Evolutionary conservation across 495 filamentous ascomycete species (phyloP).

Genomic region (Chaetomidium leptoderma): DNA sequence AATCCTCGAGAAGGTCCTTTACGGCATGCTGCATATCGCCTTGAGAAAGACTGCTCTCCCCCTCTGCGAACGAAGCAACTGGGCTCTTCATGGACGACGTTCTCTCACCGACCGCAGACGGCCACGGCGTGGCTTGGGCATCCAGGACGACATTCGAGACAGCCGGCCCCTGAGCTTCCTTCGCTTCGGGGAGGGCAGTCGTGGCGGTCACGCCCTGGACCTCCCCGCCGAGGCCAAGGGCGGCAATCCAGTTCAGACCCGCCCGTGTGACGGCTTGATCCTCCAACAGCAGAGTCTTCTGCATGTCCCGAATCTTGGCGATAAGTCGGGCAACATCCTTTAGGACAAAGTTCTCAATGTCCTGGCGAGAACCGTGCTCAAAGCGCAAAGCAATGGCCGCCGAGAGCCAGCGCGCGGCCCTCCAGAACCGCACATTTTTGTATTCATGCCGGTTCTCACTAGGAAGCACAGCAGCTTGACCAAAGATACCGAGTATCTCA

Average conservation of each 20-base stretch:
- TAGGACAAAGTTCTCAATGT: constrained; percentile 18
- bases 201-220: no score
- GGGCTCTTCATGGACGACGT: not conserved
- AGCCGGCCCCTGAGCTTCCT: no score
- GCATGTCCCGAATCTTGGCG: constrained; percentile 11
- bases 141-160: no score
- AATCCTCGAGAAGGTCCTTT: not conserved
- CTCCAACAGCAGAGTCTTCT: constrained; percentile 1
- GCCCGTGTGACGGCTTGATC: not conserved
- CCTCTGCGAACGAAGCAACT: not conserved
- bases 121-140: not conserved
- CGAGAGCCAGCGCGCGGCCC: constrained; percentile 27
- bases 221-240: constrained; percentile 1
- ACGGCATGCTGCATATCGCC: not conserved
- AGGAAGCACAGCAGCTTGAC: constrained; percentile 19
- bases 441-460: constrained; percentile 26
- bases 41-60: not conserved
- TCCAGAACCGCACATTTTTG: constrained; percentile 23
- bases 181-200: not conserved
- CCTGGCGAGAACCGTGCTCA: not conserved
- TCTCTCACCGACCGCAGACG: not conserved
- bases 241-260: constrained; percentile 11
- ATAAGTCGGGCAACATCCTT: constrained; percentile 8
- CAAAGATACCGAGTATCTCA: constrained; percentile 20
- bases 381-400: constrained; percentile 20